phyloP scores from a whole-genome alignment of 2,329 filamentous ascomycete genomes.

The Amauroascus niger region DNA sequence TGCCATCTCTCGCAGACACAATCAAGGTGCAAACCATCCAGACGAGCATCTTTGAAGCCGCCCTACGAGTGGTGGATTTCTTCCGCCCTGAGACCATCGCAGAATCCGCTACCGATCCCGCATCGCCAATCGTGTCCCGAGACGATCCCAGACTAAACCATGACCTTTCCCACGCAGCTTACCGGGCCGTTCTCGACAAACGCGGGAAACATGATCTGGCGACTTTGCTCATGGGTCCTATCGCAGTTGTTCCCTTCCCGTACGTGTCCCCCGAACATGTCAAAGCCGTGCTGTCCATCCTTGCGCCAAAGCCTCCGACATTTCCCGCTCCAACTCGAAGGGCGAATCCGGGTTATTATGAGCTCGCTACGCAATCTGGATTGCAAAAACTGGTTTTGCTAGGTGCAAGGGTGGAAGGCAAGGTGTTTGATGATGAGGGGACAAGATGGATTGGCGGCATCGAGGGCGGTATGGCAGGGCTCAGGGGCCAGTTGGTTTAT shows the following conservation, averaged over 20 bases:
- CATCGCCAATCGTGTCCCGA: conserved; percentile 28
- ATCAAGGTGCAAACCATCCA: conserved; percentile 76
- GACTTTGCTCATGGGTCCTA: conserved; percentile 68
- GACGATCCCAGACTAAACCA: conserved; percentile 44
- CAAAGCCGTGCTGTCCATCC: conserved; percentile 66
- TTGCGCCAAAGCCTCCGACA: conserved; percentile 58
- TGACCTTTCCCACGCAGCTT: conserved; percentile 49
- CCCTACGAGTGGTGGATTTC: conserved; percentile 78
- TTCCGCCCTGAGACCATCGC: conserved; percentile 47
- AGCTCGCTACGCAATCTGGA: conserved; percentile 65
- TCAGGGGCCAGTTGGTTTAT: conserved; percentile 70
- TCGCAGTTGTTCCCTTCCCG: conserved; percentile 73
- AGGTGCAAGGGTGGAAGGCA: conserved; percentile 77
- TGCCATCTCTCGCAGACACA: conserved; percentile 43
- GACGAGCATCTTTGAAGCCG: conserved; percentile 78
- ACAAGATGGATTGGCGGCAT: conserved; percentile 65
- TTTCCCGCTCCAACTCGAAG: conserved; percentile 72
- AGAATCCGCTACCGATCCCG: conserved; percentile 23
- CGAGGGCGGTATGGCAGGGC: conserved; percentile 66
- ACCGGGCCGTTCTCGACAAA: conserved; percentile 41
- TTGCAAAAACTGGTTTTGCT: conserved; percentile 79
- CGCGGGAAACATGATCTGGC: conserved; percentile 54
- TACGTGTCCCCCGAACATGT: conserved; percentile 74
- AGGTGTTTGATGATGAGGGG: conserved; percentile 67
- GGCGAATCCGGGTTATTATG: conserved; percentile 71